These are phyloP conservation scores for Aspergillus pseudonomiae DNA, from an alignment of 2,329 filamentous ascomycete species.

Conservation along the genomic window DNA sequence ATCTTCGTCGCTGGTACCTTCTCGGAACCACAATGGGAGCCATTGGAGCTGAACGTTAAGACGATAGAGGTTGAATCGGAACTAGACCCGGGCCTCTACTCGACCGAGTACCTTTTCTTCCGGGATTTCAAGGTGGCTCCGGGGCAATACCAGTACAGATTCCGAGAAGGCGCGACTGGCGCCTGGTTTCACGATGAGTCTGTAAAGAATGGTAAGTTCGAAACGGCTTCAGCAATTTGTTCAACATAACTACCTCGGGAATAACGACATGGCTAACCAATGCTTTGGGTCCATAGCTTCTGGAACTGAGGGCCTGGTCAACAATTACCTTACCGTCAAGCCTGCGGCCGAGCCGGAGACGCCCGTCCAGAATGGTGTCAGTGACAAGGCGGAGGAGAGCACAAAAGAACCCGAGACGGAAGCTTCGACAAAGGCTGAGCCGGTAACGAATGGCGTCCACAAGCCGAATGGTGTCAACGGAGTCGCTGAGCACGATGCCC, in stretches of 20 bases:
- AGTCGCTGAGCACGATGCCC: constrained; percentile 4
- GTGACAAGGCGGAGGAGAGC: constrained; percentile 18
- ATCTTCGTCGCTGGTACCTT: constrained; percentile 32
- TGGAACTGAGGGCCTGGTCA: constrained; percentile 28
- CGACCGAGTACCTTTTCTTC: constrained; percentile 26
- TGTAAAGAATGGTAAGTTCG: constrained; percentile 29
- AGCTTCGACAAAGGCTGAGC: constrained; percentile 1
- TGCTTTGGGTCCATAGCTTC: constrained; percentile 18
- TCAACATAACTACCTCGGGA: neutral
- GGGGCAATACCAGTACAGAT: constrained; percentile 32
- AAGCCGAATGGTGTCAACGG: constrained; percentile 14
- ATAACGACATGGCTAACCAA: constrained; percentile 1
- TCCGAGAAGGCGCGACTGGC: constrained; percentile 27
- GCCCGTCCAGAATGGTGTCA: constrained; percentile 14
- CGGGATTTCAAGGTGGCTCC: constrained; percentile 20
- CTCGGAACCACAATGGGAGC: constrained; percentile 33
- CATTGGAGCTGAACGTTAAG: constrained; percentile 28
- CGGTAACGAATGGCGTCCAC: constrained; percentile 6
- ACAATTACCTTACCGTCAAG: constrained; percentile 23
- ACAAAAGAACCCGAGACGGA: constrained; percentile 16
- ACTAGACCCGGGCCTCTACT: constrained; percentile 19
- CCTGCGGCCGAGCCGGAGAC: constrained; percentile 14
- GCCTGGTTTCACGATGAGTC: constrained; percentile 32
- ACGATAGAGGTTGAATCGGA: constrained; percentile 18
- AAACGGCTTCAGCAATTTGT: neutral